phyloP scores from a whole-genome alignment of 441 rosid species.

The Pelargonium hybrid region DNA sequence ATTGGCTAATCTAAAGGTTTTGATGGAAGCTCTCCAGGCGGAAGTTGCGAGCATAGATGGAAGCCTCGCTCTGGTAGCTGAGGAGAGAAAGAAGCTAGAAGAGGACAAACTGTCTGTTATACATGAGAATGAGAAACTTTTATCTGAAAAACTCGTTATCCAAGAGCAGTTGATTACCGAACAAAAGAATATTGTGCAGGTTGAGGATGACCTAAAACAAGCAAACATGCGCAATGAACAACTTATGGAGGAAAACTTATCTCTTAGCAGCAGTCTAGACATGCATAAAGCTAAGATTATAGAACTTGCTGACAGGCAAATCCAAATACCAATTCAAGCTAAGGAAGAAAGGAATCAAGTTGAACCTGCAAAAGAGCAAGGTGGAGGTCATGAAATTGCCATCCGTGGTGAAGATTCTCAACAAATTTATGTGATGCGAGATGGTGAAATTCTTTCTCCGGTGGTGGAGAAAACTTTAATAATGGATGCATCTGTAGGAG shows the following conservation, averaged over 20 bases:
- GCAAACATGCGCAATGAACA: conserved; percentile 36
- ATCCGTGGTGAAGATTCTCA: conserved; percentile 25
- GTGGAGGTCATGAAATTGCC: conserved; percentile 22
- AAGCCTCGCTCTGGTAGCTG: conserved; percentile 31
- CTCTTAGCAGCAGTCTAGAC: conserved; percentile 39
- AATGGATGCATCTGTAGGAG: conserved; percentile 14
- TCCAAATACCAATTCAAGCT: conserved; percentile 20
- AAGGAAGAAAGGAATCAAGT: conserved; percentile 26
- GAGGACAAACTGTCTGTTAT: conserved; percentile 37
- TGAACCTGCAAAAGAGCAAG: conserved; percentile 20
- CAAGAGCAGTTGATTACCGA: conserved; percentile 43
- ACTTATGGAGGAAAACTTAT: conserved; percentile 43
- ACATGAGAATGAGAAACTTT: conserved; percentile 46
- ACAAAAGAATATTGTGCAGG: conserved; percentile 30
- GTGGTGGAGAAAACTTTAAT: conserved; percentile 18
- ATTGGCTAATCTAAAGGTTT: conserved; percentile 33
- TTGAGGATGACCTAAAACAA: conserved; percentile 44
- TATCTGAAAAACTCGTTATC: conserved; percentile 45
- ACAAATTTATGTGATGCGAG: conserved; percentile 19
- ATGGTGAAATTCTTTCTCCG: conserved; percentile 19
- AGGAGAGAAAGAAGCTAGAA: conserved; percentile 40
- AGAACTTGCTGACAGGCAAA: conserved; percentile 30
- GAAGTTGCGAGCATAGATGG: conserved; percentile 38
- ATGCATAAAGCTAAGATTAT: conserved; percentile 31
- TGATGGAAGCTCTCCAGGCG: conserved; percentile 30